phyloP scores from a whole-genome alignment of 768 basidiomycete genomes.

The Gymnopilus dilepis region DNA sequence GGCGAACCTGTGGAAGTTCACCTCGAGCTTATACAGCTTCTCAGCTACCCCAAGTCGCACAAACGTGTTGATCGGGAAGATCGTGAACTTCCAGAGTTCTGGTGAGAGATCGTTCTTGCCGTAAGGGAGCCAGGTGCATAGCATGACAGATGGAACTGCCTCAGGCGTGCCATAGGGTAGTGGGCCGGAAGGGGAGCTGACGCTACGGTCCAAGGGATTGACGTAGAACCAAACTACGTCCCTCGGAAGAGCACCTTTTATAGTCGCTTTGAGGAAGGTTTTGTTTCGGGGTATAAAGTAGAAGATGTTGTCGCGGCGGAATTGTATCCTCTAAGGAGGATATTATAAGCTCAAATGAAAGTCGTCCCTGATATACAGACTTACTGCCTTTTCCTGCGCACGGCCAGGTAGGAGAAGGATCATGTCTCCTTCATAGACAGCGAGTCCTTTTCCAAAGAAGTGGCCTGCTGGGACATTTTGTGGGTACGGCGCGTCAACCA shows the following conservation, averaged over 20 bases:
- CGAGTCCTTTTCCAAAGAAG: neutral
- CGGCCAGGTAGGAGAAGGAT: slow-evolving; percentile 7
- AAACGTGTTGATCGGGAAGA: neutral
- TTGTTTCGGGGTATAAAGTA: neutral
- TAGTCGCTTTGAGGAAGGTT: neutral
- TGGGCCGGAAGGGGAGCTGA: neutral
- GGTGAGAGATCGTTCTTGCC: neutral
- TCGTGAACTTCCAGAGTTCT: slow-evolving; percentile 3
- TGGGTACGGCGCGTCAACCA: slow-evolving; percentile 3
- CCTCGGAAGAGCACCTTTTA: neutral
- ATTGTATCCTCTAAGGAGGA: neutral
- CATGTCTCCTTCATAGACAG: neutral
- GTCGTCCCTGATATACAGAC: neutral
- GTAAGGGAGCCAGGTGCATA: slow-evolving; percentile 6
- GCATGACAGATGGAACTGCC: neutral
- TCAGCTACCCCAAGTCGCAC: neutral
- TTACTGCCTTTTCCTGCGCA: neutral
- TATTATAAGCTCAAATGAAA: neutral
- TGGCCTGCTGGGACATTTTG: neutral
- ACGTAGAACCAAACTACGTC: slow-evolving; percentile 7
- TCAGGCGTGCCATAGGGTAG: neutral
- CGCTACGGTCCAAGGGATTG: neutral
- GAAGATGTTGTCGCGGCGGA: neutral
- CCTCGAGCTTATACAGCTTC: slow-evolving; percentile 4
- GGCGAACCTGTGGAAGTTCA: slow-evolving; percentile 8